phyloP scores from a whole-genome alignment of 2,329 filamentous ascomycete genomes.

The Zasmidium angulare region DNA sequence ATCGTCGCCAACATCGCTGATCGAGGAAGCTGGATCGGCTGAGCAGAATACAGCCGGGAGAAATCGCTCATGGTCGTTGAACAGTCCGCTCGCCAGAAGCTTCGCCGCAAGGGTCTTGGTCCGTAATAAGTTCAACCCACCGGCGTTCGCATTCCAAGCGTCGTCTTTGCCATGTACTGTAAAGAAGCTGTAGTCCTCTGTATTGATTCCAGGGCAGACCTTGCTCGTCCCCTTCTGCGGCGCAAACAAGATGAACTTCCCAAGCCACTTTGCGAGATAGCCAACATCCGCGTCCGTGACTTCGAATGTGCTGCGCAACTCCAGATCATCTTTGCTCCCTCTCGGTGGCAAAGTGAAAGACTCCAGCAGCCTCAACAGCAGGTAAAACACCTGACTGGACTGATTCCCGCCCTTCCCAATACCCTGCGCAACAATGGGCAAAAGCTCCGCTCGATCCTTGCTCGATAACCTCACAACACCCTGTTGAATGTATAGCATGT shows the following conservation, averaged over 20 bases:
- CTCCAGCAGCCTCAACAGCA: slow-evolving; percentile 74
- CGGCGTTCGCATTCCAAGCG: slow-evolving; percentile 63
- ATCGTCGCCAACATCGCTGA: slow-evolving; percentile 84
- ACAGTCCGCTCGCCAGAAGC: slow-evolving; percentile 81
- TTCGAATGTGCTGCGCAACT: slow-evolving; percentile 65
- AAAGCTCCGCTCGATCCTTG: slow-evolving; percentile 65
- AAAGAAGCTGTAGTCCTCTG: slow-evolving; percentile 68
- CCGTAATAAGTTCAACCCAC: slow-evolving; percentile 66
- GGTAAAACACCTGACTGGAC: slow-evolving; percentile 72
- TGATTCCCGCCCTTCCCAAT: slow-evolving; percentile 61
- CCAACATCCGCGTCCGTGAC: slow-evolving; percentile 69
- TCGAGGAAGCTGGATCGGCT: slow-evolving; percentile 75
- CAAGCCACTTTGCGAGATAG: slow-evolving; percentile 74
- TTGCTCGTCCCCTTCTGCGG: slow-evolving; percentile 36
- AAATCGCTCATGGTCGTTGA: slow-evolving; percentile 79
- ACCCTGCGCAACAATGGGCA: slow-evolving; percentile 69
- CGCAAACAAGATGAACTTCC: slow-evolving; percentile 70
- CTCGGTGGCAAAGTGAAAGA: slow-evolving; percentile 70
- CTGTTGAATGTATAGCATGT: slow-evolving; percentile 85
- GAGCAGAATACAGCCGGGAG: slow-evolving; percentile 80
- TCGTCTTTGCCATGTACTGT: slow-evolving; percentile 65
- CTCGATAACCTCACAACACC: slow-evolving; percentile 65
- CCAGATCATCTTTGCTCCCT: slow-evolving; percentile 74
- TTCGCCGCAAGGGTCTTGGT: slow-evolving; percentile 68
- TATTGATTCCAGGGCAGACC: slow-evolving; percentile 61